A percentile compares a stretch with the other conserved stretches of the same genome.
Evolutionary conservation across 352 stramenopile species (phyloP).

Genomic region (Phytophthora idaei): DNA sequence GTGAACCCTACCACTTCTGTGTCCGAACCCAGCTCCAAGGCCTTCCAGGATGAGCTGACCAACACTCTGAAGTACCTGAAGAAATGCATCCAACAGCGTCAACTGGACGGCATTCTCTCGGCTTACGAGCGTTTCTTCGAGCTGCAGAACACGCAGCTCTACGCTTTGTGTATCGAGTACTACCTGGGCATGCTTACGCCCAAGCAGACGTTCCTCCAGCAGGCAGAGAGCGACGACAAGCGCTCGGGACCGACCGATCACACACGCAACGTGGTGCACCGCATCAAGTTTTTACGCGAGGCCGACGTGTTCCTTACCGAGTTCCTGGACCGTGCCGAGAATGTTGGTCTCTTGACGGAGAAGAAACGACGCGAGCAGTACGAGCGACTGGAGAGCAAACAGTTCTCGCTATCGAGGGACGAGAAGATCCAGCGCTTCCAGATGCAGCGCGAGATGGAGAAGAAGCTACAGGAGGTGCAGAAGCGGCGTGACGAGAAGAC

Average conservation of each 20-base stretch:
- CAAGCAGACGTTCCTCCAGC: constrained; percentile 80
- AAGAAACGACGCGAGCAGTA: constrained; percentile 80
- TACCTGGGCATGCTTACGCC: constrained; percentile 78
- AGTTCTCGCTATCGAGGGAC: constrained; percentile 70
- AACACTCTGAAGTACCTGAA: constrained; percentile 29
- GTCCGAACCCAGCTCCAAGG: constrained; percentile 29
- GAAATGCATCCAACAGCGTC: constrained; percentile 58
- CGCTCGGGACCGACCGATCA: constrained; percentile 42
- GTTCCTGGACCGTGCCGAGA: constrained; percentile 76
- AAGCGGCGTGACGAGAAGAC: constrained; percentile 41
- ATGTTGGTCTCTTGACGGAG: constrained; percentile 60
- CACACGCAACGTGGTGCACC: constrained; percentile 64
- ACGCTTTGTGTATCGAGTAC: constrained; percentile 83
- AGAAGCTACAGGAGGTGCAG: constrained; percentile 65
- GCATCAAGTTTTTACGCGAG: constrained; percentile 71
- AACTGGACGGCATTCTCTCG: constrained; percentile 68
- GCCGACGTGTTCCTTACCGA: constrained; percentile 79
- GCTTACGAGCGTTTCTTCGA: constrained; percentile 83
- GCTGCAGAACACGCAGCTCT: constrained; percentile 81
- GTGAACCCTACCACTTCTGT: constrained; percentile 21
- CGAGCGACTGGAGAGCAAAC: constrained; percentile 70
- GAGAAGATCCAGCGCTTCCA: constrained; percentile 87
- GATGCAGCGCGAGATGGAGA: constrained; percentile 76
- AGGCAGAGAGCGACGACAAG: constrained; percentile 10
- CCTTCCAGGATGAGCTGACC: constrained; percentile 34